Percentiles rank a stretch among this genome's conserved stretches.
These are phyloP conservation scores for Penstemon barbatus DNA, from an alignment of 257 asterid species.

Conservation along the genomic window DNA sequence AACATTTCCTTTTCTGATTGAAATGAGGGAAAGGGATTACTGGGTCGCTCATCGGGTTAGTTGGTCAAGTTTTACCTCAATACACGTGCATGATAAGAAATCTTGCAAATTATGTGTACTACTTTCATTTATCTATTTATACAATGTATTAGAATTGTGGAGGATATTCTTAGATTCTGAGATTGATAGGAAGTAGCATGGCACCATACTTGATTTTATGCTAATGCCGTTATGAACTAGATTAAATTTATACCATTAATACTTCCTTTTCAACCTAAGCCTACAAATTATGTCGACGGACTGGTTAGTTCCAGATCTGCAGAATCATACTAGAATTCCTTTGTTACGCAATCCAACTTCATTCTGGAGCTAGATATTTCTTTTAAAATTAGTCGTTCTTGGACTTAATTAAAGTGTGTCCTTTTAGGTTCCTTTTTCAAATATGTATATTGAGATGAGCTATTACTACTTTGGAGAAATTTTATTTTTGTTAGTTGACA, in stretches of 20 bases:
- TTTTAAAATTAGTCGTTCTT: too few species aligned
- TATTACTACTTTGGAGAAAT: too few species aligned
- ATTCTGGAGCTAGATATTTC: neutral
- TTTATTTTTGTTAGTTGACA: neutral
- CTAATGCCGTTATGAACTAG: too few species aligned
- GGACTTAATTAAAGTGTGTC: too few species aligned
- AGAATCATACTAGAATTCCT: slow-evolving; percentile 14
- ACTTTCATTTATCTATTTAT: neutral
- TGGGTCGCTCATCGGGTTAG: slow-evolving; percentile 80
- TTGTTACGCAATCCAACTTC: slow-evolving; percentile 2
- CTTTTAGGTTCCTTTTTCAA: too few species aligned
- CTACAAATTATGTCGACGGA: neutral
- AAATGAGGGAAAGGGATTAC: slow-evolving; percentile 66
- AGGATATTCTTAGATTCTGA: neutral
- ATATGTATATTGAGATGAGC: too few species aligned
- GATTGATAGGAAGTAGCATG: neutral
- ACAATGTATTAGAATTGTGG: slow-evolving; percentile 10
- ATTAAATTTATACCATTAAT: neutral
- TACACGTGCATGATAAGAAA: slow-evolving; percentile 16
- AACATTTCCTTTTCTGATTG: slow-evolving; percentile 73
- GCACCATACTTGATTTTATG: neutral
- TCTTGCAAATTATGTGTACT: slow-evolving; percentile 6
- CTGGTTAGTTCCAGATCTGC: slow-evolving; percentile 7
- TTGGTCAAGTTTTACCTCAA: slow-evolving; percentile 22
- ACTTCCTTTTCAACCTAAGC: neutral